Evolutionary conservation across 2,329 filamentous ascomycete species (phyloP).

Genomic region (Chaetothyriales sp.): DNA sequence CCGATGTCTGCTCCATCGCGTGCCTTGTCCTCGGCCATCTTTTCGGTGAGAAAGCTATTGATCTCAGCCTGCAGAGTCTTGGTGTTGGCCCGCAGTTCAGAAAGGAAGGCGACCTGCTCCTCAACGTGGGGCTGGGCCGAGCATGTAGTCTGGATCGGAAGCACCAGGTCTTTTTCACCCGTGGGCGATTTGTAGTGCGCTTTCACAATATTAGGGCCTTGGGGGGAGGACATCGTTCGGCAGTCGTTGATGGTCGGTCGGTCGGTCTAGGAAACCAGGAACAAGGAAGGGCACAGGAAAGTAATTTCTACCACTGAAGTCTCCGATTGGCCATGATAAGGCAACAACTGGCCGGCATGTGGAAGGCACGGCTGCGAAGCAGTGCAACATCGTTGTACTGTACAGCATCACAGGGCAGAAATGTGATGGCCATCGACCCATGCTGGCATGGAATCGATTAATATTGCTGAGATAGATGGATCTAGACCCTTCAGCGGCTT

Average conservation of each 20-base stretch:
- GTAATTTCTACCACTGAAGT: not conserved
- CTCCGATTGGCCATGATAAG: not conserved
- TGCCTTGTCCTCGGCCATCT: slow-evolving; percentile 47
- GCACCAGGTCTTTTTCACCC: slow-evolving; percentile 3
- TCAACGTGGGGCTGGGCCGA: not conserved
- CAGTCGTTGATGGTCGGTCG: not conserved
- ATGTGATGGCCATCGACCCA: not conserved
- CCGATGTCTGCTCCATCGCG: slow-evolving; percentile 7
- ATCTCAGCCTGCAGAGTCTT: slow-evolving; percentile 40
- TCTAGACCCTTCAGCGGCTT: slow-evolving; percentile 6
- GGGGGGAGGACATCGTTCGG: not conserved
- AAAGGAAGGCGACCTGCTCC: slow-evolving; percentile 33
- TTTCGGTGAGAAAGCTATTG: slow-evolving; percentile 44
- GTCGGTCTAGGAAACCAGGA: not conserved
- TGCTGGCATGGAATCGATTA: not conserved
- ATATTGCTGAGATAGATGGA: not conserved
- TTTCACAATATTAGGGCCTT: not conserved
- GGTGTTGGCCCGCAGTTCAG: slow-evolving; percentile 34
- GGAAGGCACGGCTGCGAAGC: not conserved
- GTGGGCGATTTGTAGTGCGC: slow-evolving; percentile 7
- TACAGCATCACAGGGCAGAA: not conserved
- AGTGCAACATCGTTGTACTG: not conserved
- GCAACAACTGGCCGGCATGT: not conserved
- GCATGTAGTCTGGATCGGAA: not conserved
- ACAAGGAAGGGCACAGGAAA: not conserved